These are phyloP conservation scores for Neurospora africana DNA, from an alignment of 495 filamentous ascomycete species.

Conservation along the genomic window DNA sequence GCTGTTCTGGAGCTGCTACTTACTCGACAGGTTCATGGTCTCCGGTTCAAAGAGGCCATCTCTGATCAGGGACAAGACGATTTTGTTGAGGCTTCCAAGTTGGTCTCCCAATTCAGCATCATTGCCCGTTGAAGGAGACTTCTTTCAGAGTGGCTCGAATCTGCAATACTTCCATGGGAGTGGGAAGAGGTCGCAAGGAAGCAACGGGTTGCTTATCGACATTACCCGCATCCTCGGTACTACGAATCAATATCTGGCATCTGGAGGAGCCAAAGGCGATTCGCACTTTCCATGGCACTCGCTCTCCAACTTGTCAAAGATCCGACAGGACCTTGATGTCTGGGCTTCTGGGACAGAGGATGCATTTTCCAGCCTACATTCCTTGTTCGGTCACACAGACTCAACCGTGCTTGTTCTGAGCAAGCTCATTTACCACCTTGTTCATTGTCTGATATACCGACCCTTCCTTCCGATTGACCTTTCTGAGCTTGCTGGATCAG, in stretches of 20 bases:
- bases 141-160: slow-evolving; percentile 65
- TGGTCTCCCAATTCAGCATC: slow-evolving; percentile 47
- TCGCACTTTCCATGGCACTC: slow-evolving; percentile 86
- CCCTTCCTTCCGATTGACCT: slow-evolving; percentile 79
- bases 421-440: slow-evolving; percentile 75
- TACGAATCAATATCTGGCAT: slow-evolving; percentile 75
- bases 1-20: slow-evolving; percentile 76
- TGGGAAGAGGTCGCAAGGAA: slow-evolving; percentile 57
- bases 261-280: slow-evolving; percentile 77
- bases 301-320: slow-evolving; percentile 72
- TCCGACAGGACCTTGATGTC: slow-evolving; percentile 70
- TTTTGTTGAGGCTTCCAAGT: slow-evolving; percentile 60
- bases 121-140: slow-evolving; percentile 57
- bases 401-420: slow-evolving; percentile 67
- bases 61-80: slow-evolving; percentile 62
- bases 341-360: slow-evolving; percentile 77
- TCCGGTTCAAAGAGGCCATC: slow-evolving; percentile 71
- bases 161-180: slow-evolving; percentile 55
- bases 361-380: slow-evolving; percentile 62
- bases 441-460: slow-evolving; percentile 75
- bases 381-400: slow-evolving; percentile 65
- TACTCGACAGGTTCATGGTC: slow-evolving; percentile 69
- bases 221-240: slow-evolving; percentile 70
- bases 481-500: slow-evolving; percentile 61
- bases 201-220: slow-evolving; percentile 66